Evolutionary conservation across 1,284 basidiomycete species (phyloP).

Genomic region (Cryptococcus sp.): DNA sequence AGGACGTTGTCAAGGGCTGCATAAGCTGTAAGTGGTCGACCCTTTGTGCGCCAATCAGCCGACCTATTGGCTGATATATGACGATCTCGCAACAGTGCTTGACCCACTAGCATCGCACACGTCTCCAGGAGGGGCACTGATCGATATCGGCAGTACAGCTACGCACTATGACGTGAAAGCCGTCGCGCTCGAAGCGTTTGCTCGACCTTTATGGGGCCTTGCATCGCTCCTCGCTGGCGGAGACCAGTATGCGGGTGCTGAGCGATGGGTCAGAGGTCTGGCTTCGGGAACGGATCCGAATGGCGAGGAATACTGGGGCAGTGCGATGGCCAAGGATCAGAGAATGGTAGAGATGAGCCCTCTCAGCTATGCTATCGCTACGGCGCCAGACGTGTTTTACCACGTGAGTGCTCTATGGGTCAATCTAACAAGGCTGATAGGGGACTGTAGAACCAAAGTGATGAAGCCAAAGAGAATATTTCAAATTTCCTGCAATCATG

Average conservation of each 20-base stretch:
- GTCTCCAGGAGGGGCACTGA: conserved; percentile 68
- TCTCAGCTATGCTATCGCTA: conserved; percentile 69
- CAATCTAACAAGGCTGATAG: neutral
- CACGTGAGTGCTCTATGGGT: conserved; percentile 49
- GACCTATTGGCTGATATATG: no score
- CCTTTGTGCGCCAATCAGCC: neutral
- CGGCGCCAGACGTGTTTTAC: conserved; percentile 67
- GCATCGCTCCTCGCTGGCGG: conserved; percentile 67
- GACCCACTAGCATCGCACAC: conserved; percentile 69
- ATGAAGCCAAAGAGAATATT: conserved; percentile 61
- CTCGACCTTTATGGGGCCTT: conserved; percentile 73
- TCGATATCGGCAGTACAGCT: conserved; percentile 69
- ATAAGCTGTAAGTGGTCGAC: conserved; percentile 46
- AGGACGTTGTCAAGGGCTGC: conserved; percentile 62
- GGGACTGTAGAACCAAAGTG: conserved; percentile 54
- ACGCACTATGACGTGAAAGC: conserved; percentile 74
- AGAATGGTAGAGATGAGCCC: conserved; percentile 80
- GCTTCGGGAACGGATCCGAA: conserved; percentile 66
- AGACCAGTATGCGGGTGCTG: conserved; percentile 58
- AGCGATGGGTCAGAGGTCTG: conserved; percentile 67
- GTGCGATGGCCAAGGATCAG: conserved; percentile 72
- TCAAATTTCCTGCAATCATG: conserved; percentile 70
- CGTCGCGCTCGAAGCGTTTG: conserved; percentile 73
- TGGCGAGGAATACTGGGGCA: conserved; percentile 71
- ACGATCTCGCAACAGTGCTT: conserved; percentile 54